Evolutionary conservation across 306 rosid species (phyloP).

Genomic region (Pterocarpus santalinus): DNA sequence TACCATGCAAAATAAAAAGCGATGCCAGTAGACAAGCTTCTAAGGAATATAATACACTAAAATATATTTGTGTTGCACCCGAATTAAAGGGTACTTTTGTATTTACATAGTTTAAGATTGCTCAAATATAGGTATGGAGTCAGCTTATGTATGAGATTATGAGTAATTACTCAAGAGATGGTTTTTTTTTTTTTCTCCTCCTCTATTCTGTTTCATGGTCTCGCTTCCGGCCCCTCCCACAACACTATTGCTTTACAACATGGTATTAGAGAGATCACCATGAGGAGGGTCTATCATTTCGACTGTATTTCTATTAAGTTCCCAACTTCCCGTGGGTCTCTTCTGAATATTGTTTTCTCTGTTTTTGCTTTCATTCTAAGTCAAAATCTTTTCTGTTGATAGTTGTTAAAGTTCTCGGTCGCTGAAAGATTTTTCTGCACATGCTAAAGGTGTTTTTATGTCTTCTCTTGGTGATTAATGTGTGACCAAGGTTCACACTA

Average conservation of each 20-base stretch:
- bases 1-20: not conserved
- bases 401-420: not conserved
- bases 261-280: not conserved
- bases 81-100: not conserved
- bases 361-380: conserved; percentile 21
- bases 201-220: not conserved
- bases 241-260: not conserved
- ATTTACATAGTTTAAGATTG: not conserved
- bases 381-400: not conserved
- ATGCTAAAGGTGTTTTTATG: conserved; percentile 10
- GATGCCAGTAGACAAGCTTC: not conserved
- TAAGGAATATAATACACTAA: conserved; percentile 2
- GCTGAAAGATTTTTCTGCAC: not conserved
- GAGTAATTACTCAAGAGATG: conserved; percentile 12
- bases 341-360: conserved; percentile 1
- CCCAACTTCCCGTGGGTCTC: conserved; percentile 1
- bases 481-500: conserved; percentile 39
- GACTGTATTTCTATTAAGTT: not conserved
- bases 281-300: not conserved
- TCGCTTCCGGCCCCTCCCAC: not conserved
- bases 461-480: conserved; percentile 1
- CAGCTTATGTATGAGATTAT: not conserved
- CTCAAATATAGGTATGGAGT: not conserved
- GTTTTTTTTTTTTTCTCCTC: not conserved
- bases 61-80: not conserved